Evolutionary conservation across 2,329 filamentous ascomycete species (phyloP).

Genomic region (Hirsutella thompsonii): DNA sequence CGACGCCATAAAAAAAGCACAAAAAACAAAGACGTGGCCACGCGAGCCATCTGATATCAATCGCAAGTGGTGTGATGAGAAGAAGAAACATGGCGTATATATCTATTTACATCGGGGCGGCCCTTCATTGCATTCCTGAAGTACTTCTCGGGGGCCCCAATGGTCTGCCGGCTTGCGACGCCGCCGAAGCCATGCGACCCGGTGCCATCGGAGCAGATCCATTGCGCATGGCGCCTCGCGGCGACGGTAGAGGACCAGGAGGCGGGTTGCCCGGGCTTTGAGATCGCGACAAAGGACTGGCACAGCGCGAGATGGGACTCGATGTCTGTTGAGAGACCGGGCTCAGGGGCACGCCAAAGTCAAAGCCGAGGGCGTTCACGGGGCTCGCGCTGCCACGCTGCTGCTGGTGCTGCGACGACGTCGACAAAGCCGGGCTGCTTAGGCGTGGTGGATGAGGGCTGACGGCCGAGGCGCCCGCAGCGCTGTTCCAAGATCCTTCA

Average conservation of each 20-base stretch:
- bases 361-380: constrained; percentile 5
- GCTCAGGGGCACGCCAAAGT: constrained; percentile 6
- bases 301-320: not conserved
- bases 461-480: constrained; percentile 3
- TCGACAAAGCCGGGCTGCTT: constrained; percentile 5
- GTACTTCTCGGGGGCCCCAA: too few relatives aligned
- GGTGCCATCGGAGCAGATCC: constrained; percentile 2
- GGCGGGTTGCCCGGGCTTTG: constrained; percentile 3
- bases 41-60: not conserved
- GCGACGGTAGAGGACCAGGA: constrained; percentile 1
- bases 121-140: too few relatives aligned
- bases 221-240: constrained; percentile 3
- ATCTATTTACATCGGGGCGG: too few relatives aligned
- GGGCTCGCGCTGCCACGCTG: not conserved
- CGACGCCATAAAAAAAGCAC: not conserved
- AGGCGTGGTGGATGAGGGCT: constrained; percentile 1
- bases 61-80: too few relatives aligned
- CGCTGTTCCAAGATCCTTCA: constrained; percentile 3
- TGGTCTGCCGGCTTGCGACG: constrained; percentile 1
- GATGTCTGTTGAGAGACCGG: not conserved
- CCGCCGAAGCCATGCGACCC: constrained; percentile 6
- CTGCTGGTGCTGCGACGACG: not conserved
- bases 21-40: not conserved
- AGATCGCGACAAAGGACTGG: not conserved
- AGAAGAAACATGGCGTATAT: too few relatives aligned